Evolutionary conservation across 2,329 filamentous ascomycete species (phyloP).

Genomic region (Claviceps arundinis): DNA sequence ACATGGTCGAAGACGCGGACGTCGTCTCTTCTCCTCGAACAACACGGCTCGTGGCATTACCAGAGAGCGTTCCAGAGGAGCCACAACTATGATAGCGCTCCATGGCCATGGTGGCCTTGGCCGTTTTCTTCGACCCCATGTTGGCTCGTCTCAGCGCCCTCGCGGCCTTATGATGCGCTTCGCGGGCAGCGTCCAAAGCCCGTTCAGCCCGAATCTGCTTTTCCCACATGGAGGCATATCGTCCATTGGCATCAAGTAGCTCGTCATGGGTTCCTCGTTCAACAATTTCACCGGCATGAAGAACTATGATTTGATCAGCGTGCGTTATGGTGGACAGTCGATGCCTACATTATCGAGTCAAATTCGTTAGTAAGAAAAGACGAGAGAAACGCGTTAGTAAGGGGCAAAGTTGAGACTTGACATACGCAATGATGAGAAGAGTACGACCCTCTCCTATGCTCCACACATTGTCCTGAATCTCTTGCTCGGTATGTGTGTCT

Average conservation of each 20-base stretch:
- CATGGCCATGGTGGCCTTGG: constrained; percentile 30
- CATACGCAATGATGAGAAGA: constrained; percentile 85
- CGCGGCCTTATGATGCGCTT: constrained; percentile 22
- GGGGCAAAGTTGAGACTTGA: constrained; percentile 9
- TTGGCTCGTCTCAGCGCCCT: constrained; percentile 34
- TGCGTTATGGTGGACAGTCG: constrained; percentile 75
- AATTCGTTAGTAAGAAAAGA: constrained; percentile 9
- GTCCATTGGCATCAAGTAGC: constrained; percentile 54
- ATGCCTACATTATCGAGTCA: constrained; percentile 35
- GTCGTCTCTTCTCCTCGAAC: constrained; percentile 19
- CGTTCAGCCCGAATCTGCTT: constrained; percentile 73
- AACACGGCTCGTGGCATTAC: constrained; percentile 20
- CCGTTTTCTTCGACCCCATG: constrained; percentile 24
- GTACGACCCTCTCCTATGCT: constrained; percentile 76
- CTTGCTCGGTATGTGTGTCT: constrained; percentile 83
- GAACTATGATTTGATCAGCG: constrained; percentile 72
- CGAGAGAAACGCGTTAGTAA: not conserved
- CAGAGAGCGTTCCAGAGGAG: constrained; percentile 29
- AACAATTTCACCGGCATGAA: constrained; percentile 61
- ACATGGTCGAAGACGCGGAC: constrained; percentile 12
- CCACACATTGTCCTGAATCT: constrained; percentile 77
- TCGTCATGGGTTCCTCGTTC: constrained; percentile 72
- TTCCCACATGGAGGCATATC: constrained; percentile 77
- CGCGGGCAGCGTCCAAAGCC: constrained; percentile 30
- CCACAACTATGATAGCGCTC: constrained; percentile 32